These are phyloP conservation scores for Zasmidium cellare DNA, from an alignment of 2,329 filamentous ascomycete species.

Conservation along the genomic window DNA sequence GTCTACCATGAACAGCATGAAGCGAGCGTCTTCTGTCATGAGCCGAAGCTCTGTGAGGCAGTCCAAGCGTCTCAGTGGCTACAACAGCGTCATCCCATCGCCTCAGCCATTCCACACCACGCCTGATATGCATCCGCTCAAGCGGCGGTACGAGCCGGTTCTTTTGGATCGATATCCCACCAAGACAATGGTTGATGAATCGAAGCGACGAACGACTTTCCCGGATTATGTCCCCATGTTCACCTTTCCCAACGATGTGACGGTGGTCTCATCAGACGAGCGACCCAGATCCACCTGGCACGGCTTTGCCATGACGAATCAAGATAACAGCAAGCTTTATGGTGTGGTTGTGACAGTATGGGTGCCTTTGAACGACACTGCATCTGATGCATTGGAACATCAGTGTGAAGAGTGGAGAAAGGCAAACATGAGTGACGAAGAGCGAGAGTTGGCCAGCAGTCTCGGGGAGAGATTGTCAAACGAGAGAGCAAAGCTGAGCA, in stretches of 20 bases:
- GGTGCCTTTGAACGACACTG: conserved; percentile 78
- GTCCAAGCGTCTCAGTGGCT: conserved; percentile 87
- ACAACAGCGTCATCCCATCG: conserved; percentile 94
- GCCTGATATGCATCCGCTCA: conserved; percentile 92
- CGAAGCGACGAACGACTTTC: conserved; percentile 78
- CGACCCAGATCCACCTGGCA: conserved; percentile 97
- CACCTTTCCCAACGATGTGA: conserved; percentile 96
- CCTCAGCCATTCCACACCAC: conserved; percentile 88
- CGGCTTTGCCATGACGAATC: conserved; percentile 95
- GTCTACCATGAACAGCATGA: conserved; percentile 95
- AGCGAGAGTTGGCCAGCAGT: conserved; percentile 88
- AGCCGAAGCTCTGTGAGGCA: conserved; percentile 72
- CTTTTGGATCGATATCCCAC: conserved; percentile 91
- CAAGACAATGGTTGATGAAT: conserved; percentile 76
- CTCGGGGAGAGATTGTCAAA: conserved; percentile 82
- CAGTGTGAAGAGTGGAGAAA: conserved; percentile 54
- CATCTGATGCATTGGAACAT: conserved; percentile 79
- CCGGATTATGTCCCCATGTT: conserved; percentile 99
- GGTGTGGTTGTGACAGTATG: conserved; percentile 90
- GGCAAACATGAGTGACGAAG: conserved; percentile 81
- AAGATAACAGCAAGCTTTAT: conserved; percentile 88
- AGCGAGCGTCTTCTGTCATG: conserved; percentile 75
- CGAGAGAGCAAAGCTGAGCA: conserved; percentile 86
- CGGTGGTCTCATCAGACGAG: conserved; percentile 92
- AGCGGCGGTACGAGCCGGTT: conserved; percentile 93